phyloP scores from a whole-genome alignment of 2,329 filamentous ascomycete species.

The Talaromyces sp. region DNA sequence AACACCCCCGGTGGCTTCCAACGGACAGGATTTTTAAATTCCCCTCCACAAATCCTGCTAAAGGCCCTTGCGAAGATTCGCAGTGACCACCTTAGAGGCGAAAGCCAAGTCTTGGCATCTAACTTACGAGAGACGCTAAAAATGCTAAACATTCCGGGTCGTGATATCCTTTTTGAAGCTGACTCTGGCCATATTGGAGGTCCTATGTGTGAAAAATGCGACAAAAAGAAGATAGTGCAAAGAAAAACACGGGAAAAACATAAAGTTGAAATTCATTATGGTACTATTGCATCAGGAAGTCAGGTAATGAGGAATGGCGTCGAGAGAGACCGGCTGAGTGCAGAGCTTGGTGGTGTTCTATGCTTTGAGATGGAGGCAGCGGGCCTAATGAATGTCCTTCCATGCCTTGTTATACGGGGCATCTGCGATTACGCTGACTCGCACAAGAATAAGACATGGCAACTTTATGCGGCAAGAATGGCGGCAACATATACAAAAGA shows the following conservation, averaged over 20 bases:
- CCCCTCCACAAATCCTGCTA: not conserved
- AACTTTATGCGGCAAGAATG: constrained; percentile 21
- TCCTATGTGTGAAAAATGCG: not conserved
- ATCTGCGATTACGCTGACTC: constrained; percentile 22
- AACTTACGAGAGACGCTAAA: no score
- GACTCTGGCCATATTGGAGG: not conserved
- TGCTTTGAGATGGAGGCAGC: constrained; percentile 6
- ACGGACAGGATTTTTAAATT: not conserved
- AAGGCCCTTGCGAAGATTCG: not conserved
- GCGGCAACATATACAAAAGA: constrained; percentile 5
- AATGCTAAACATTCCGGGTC: not conserved
- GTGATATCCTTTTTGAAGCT: not conserved
- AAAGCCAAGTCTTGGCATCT: not conserved
- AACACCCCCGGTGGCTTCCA: not conserved
- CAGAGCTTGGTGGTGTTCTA: not conserved
- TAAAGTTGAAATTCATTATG: constrained; percentile 4
- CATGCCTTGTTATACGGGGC: constrained; percentile 24
- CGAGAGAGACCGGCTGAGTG: not conserved
- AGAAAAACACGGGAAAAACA: not conserved
- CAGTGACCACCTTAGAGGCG: not conserved
- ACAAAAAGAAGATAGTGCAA: not conserved
- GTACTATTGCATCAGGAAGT: constrained; percentile 8
- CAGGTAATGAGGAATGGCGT: constrained; percentile 10
- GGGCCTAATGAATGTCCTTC: constrained; percentile 14
- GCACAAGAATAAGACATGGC: constrained; percentile 25